Conservation (phyloP, 179 eudicot genomes). For the Dionaea muscipula region DNA sequence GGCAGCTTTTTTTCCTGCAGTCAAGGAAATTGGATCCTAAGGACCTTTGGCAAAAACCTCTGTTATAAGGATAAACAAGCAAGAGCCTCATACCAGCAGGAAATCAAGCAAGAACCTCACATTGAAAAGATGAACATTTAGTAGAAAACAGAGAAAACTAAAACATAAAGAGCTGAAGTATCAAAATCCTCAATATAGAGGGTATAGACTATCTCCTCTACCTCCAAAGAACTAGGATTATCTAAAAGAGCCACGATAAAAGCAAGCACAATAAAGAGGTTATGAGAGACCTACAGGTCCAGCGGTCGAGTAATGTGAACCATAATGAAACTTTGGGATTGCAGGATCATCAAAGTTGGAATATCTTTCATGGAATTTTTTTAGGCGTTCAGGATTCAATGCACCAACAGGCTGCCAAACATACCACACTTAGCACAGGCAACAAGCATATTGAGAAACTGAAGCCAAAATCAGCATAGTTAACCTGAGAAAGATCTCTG, state of each 20-base stretch:
- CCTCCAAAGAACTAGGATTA: not conserved
- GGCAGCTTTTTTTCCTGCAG: too few relatives aligned
- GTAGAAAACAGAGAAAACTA: too few relatives aligned
- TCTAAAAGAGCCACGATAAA: too few relatives aligned
- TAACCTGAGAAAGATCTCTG: slow-evolving; percentile 94
- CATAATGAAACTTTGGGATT: slow-evolving; percentile 96
- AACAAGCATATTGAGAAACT: not conserved
- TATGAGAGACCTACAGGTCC: slow-evolving; percentile 55
- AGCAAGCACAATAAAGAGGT: not conserved
- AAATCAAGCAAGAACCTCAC: too few relatives aligned
- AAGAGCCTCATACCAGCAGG: too few relatives aligned
- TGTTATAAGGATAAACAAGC: too few relatives aligned
- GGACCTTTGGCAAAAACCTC: too few relatives aligned
- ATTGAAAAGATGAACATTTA: too few relatives aligned
- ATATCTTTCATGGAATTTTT: slow-evolving; percentile 88
- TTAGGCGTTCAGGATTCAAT: slow-evolving; percentile 65
- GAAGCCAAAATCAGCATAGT: slow-evolving; percentile 3
- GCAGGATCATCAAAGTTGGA: slow-evolving; percentile 82
- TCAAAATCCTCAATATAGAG: too few relatives aligned
- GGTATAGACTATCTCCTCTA: too few relatives aligned
- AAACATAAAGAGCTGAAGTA: too few relatives aligned
- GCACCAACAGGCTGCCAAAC: slow-evolving; percentile 87
- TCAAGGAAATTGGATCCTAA: too few relatives aligned
- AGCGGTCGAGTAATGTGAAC: slow-evolving; percentile 97
- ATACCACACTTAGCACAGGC: slow-evolving; percentile 18